phyloP scores from a whole-genome alignment of 2,329 filamentous ascomycete genomes.

The Fusarium sp. region DNA sequence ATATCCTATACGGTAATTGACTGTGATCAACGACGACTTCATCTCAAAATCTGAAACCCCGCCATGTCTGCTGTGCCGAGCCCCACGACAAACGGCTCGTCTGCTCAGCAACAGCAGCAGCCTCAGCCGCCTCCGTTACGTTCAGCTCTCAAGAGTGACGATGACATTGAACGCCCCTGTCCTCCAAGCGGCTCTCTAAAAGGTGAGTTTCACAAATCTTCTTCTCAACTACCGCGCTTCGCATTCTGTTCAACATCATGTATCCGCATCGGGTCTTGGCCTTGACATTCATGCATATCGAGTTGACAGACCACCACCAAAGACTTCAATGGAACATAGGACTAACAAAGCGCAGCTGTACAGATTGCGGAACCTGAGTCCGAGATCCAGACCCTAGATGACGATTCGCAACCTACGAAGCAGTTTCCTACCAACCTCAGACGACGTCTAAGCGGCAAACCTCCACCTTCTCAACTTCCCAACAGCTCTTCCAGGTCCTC shows the following conservation, averaged over 20 bases:
- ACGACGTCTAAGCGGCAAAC: conserved; percentile 53
- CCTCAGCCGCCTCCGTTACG: conserved; percentile 52
- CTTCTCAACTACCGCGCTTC: background rate
- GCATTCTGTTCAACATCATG: background rate
- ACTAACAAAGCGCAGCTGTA: conserved; percentile 58
- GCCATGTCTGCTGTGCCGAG: conserved; percentile 47
- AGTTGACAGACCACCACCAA: background rate
- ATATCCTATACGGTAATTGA: background rate
- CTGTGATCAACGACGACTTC: background rate
- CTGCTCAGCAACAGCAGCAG: conserved; percentile 38
- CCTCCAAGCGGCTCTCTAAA: conserved; percentile 56
- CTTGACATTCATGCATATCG: background rate
- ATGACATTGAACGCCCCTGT: conserved; percentile 54
- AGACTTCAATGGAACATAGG: background rate
- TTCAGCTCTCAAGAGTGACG: conserved; percentile 60
- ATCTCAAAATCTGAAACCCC: conserved; percentile 7
- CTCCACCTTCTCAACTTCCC: conserved; percentile 46
- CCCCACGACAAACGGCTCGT: conserved; percentile 40
- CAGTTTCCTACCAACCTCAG: conserved; percentile 51
- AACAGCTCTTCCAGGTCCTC: conserved; percentile 61
- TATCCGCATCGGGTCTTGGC: background rate
- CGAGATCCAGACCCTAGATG: conserved; percentile 50
- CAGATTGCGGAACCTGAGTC: conserved; percentile 67
- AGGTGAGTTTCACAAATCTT: conserved; percentile 54
- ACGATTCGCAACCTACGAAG: conserved; percentile 49